Conservation (phyloP, 2,329 filamentous ascomycete genomes). For the Fusarium bulbicola region DNA sequence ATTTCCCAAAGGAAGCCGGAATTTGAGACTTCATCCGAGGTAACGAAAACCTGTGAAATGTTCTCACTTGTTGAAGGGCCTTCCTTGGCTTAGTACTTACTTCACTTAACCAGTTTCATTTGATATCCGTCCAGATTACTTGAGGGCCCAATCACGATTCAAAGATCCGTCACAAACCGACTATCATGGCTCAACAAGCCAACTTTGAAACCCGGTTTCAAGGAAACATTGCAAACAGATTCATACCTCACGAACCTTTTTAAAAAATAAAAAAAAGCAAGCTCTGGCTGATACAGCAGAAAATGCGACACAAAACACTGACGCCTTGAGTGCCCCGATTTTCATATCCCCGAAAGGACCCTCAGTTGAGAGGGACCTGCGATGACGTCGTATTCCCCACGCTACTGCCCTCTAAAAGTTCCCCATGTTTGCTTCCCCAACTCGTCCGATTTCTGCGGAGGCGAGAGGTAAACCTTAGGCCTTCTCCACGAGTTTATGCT, state of each 20-base stretch:
- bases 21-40: not conserved
- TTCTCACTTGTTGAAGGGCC: not conserved
- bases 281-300: not conserved
- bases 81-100: not conserved
- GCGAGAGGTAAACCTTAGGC: conserved; percentile 1
- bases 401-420: not conserved
- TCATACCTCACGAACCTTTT: not conserved
- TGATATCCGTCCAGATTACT: not conserved
- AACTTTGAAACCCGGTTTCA: not conserved
- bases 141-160: not conserved
- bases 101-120: not conserved
- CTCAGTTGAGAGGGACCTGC: not conserved
- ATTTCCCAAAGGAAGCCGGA: not conserved
- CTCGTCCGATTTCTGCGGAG: conserved; percentile 16
- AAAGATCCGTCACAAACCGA: not conserved
- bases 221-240: not conserved
- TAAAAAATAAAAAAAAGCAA: not conserved
- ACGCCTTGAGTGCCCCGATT: conserved; percentile 21
- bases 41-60: not conserved
- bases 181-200: not conserved
- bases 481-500: conserved; percentile 13
- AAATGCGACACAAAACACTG: not conserved
- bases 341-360: conserved; percentile 23
- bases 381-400: conserved; percentile 43
- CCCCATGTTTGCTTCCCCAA: conserved; percentile 30